A percentile compares a stretch with the other conserved stretches of the same genome.
Evolutionary conservation across 352 stramenopile genomes (phyloP).

Genomic region (Pythium chondricola): DNA sequence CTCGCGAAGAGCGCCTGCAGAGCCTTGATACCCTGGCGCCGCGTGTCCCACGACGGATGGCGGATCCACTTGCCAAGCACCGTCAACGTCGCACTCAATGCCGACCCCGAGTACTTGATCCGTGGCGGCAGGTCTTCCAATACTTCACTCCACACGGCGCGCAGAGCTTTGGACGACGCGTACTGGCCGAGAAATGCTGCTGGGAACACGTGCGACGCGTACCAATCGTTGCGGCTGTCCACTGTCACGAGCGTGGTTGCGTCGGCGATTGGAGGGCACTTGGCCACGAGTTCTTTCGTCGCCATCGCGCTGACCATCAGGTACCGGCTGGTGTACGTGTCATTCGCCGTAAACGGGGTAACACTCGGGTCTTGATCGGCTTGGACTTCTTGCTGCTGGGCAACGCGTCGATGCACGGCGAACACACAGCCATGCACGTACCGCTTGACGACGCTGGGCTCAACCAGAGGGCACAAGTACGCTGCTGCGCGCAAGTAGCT

Average conservation of each 20-base stretch:
- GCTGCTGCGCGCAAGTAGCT: slow-evolving; percentile 68
- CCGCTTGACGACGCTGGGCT: slow-evolving; percentile 29
- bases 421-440: slow-evolving; percentile 77
- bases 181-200: slow-evolving; percentile 73
- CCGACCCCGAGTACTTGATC: slow-evolving; percentile 41
- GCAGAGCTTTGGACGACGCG: slow-evolving; percentile 36
- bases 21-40: slow-evolving; percentile 56
- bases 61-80: slow-evolving; percentile 40
- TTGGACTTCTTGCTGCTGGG: slow-evolving; percentile 8
- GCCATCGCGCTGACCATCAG: slow-evolving; percentile 65
- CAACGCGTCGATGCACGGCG: slow-evolving; percentile 20
- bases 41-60: slow-evolving; percentile 74
- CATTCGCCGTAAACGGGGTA: slow-evolving; percentile 1
- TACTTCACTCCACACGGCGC: slow-evolving; percentile 46
- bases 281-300: slow-evolving; percentile 59
- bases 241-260: slow-evolving; percentile 23
- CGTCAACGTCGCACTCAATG: slow-evolving; percentile 35
- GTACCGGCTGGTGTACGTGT: slow-evolving; percentile 50
- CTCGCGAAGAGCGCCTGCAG: slow-evolving; percentile 50
- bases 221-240: slow-evolving; percentile 53
- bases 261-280: slow-evolving; percentile 45
- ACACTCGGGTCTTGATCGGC: neutral
- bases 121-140: slow-evolving; percentile 64
- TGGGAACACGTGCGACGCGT: slow-evolving; percentile 58
- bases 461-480: slow-evolving; percentile 60